phyloP scores from a whole-genome alignment of 1,139 yeast genomes.

The Lodderomyces theae region DNA sequence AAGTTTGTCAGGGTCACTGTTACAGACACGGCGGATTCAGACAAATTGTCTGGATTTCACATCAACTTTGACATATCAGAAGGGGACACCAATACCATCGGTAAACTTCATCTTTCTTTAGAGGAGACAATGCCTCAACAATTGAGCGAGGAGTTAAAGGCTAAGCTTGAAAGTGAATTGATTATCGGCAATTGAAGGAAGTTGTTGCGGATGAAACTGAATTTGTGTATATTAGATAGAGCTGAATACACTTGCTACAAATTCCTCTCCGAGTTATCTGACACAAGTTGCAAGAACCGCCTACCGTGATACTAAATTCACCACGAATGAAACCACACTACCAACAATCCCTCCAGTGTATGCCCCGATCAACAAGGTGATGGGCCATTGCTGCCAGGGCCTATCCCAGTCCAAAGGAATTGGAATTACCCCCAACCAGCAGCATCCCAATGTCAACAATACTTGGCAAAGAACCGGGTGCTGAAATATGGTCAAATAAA shows the following conservation, averaged over 20 bases:
- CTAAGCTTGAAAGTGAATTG: background rate
- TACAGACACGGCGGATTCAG: too few species aligned
- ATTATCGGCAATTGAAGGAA: too few species aligned
- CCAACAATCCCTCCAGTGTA: slow-evolving; percentile 73
- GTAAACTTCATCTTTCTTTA: too few species aligned
- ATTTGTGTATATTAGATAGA: background rate
- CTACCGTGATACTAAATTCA: background rate
- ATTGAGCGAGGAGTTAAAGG: background rate
- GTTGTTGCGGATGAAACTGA: too few species aligned
- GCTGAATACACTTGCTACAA: background rate
- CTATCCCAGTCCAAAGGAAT: slow-evolving; percentile 98
- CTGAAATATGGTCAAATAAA: slow-evolving; percentile 23
- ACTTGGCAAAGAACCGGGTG: slow-evolving; percentile 42
- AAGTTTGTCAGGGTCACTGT: slow-evolving; percentile 42
- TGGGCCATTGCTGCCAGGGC: slow-evolving; percentile 98
- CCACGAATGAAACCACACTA: slow-evolving; percentile 18
- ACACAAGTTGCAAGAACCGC: background rate
- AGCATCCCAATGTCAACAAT: slow-evolving; percentile 61
- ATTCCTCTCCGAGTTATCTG: background rate
- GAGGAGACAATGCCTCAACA: background rate
- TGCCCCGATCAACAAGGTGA: slow-evolving; percentile 79
- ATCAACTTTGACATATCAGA: too few species aligned
- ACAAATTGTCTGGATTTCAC: too few species aligned
- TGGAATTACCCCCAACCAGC: slow-evolving; percentile 92
- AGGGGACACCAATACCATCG: too few species aligned